Evolutionary conservation across 2,329 filamentous ascomycete species (phyloP).

Genomic region (Samsoniella hepiali): DNA sequence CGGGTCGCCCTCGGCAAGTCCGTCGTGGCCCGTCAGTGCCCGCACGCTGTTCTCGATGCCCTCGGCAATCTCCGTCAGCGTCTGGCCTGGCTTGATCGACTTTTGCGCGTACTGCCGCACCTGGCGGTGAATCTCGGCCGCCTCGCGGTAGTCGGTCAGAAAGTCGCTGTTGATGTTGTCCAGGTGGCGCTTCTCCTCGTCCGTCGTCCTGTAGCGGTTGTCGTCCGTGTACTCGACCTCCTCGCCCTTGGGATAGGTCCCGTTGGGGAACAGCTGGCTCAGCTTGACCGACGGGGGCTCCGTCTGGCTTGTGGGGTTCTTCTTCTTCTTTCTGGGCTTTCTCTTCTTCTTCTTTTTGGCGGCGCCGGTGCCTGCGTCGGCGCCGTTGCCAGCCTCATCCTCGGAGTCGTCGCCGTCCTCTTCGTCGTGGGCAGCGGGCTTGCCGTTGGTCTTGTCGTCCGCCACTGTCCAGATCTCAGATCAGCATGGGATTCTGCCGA

Average conservation of each 20-base stretch:
- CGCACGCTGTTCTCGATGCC: conserved; percentile 83
- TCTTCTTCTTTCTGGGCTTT: conserved; percentile 83
- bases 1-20: conserved; percentile 73
- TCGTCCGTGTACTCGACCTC: conserved; percentile 75
- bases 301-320: conserved; percentile 69
- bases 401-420: conserved; percentile 55
- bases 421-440: conserved; percentile 43
- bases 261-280: conserved; percentile 69
- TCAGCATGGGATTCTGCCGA: not conserved
- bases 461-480: conserved; percentile 33
- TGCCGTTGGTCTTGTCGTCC: conserved; percentile 38
- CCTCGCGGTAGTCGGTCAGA: conserved; percentile 76
- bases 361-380: conserved; percentile 37
- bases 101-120: conserved; percentile 80
- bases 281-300: conserved; percentile 69
- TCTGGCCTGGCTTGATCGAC: conserved; percentile 76
- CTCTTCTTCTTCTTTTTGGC: conserved; percentile 61
- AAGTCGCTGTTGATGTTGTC: conserved; percentile 81
- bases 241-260: conserved; percentile 71
- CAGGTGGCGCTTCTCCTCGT: conserved; percentile 78
- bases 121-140: conserved; percentile 84
- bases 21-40: conserved; percentile 71
- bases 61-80: conserved; percentile 76
- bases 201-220: conserved; percentile 73
- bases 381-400: conserved; percentile 36